Conservation (phyloP, 352 stramenopile species). For the Pythium phragmiticola region DNA sequence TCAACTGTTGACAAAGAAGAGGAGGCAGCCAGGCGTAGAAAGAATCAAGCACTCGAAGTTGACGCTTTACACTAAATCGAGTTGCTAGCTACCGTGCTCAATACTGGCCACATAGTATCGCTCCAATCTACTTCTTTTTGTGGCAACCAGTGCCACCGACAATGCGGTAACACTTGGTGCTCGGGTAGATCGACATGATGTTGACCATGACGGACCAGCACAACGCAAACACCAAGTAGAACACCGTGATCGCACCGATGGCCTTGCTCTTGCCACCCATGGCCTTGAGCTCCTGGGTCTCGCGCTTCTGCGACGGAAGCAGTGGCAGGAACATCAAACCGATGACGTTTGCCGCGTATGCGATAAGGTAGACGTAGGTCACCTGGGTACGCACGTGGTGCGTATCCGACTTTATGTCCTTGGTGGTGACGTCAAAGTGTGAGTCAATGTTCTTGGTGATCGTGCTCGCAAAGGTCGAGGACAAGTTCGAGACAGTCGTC, state of each 20-base stretch:
- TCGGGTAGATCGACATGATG: conserved; percentile 32
- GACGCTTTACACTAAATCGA: too few species aligned
- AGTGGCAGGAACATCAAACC: conserved; percentile 25
- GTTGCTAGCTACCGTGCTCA: too few species aligned
- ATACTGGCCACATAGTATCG: neutral
- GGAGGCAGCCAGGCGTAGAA: too few species aligned
- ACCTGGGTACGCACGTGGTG: conserved; percentile 22
- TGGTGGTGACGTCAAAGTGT: conserved; percentile 25
- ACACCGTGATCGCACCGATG: conserved; percentile 24
- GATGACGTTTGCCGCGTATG: conserved; percentile 21
- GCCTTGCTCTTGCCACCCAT: conserved; percentile 24
- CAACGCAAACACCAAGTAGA: conserved; percentile 23
- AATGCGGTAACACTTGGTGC: conserved; percentile 27
- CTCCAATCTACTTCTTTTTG: conserved; percentile 1
- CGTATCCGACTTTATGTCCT: conserved; percentile 25
- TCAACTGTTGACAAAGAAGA: too few species aligned
- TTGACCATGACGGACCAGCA: conserved; percentile 29
- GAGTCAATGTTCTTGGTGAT: conserved; percentile 27
- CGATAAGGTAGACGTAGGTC: conserved; percentile 25
- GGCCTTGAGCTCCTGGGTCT: conserved; percentile 21
- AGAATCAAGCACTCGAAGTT: too few species aligned
- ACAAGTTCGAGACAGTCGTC: conserved; percentile 23
- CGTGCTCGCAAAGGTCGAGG: conserved; percentile 17
- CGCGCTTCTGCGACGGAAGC: conserved; percentile 27
- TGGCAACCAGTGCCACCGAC: conserved; percentile 27